Evolutionary conservation across 2,329 filamentous ascomycete genomes (phyloP), one percentile per base, ranked within the genome.

Genomic region (Scortechinia acanthostroma): DNA sequence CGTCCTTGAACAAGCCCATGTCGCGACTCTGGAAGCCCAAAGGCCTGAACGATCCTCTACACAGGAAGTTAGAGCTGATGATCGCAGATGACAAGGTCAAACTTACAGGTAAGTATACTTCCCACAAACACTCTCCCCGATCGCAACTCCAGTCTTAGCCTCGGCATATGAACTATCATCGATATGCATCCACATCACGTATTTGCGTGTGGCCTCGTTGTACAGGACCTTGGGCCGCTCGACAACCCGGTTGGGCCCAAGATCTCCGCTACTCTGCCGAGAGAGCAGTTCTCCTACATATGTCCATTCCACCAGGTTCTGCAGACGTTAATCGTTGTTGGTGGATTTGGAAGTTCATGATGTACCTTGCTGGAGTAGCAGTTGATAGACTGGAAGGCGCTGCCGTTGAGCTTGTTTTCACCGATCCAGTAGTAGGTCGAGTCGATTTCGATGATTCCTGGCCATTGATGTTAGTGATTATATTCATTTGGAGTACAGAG

Each of bases 101-200:
- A 61, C 64, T 15, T 61, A 58, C n/a, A 63, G 50, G 52, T 75
- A 76, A 3, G 59, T 60, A 53, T 86, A 87, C 30, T 68, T 62
- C 2, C 83, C 81, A 51, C 81, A 85, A 0, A 85, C 75, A 0
- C 63, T 68, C 48, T 70, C 64, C 0, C 74, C 71, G 0, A 73
- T 80, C 0, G 82, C 83, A 4, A 86, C 77, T 0, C 80, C 83
- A 1, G 80, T 77, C 46, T 74, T 77, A 0, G 82, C 83, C 25
- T 84, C 80, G 1, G 67, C 69, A 51, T 86, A 86, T 54, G 69
- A 70, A 22, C 65, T 65, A 46, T 64, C 71, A 54, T 87, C 82
- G 43, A 85, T 83, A 54, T 86, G 82, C 66, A 86, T 69, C 66
- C 77, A 86, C 58, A 86, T 62, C n/a, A 86, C 80, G 58, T 81